Base-by-base conservation (phyloP, 139 green algal species). In the Astrephomene gubernaculifera region DNA sequence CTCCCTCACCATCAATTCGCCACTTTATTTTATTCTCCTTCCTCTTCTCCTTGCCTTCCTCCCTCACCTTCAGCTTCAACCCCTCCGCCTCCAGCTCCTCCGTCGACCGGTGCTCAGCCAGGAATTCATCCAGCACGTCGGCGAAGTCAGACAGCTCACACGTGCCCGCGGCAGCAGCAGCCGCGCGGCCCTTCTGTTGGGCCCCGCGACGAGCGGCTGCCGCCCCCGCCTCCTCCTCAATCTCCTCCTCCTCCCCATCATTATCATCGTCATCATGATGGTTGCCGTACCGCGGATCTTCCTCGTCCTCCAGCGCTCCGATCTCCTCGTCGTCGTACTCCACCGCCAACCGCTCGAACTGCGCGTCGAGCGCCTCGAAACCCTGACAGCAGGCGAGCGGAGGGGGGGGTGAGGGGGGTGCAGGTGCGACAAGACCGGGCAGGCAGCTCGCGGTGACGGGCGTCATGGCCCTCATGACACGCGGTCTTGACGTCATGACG, bases 41-140 rank as follows among this genome's bases (percentile, higher is more conserved):
- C n/a, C n/a, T n/a, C n/a, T n/a, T n/a, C n/a, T n/a, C n/a, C n/a
- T n/a, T n/a, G n/a, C n/a, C n/a, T n/a, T n/a, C n/a, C n/a, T n/a
- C n/a, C n/a, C 71, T 0, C 57, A 74, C 78, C 61, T 84, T 7
- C 43, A 84, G 43, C 78, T 21, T 24, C 21, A 84, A 63, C 61
- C 78, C 78, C 43, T 84, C 78, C 43, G 43, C 61, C 78, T 84
- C 78, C 63, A 74, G 44, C 61, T 22, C 21, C 78, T 75, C 63
- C 78, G 41, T 31, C 63, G 74, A 52, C 22, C 74, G 79, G 36
- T 93, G 81, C 52, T 89, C 83, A 39, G 64, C 68, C 81, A 97
- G 82, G 81, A 98, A 98, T 74, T 98, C 90, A 79, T 97, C 90
- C 79, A 98, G 73, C 52, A 97, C 63, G 68, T 75, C 70, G 5